These are phyloP conservation scores for Aspergillus tanneri DNA, from an alignment of 2,329 filamentous ascomycete species.

Conservation along the genomic window DNA sequence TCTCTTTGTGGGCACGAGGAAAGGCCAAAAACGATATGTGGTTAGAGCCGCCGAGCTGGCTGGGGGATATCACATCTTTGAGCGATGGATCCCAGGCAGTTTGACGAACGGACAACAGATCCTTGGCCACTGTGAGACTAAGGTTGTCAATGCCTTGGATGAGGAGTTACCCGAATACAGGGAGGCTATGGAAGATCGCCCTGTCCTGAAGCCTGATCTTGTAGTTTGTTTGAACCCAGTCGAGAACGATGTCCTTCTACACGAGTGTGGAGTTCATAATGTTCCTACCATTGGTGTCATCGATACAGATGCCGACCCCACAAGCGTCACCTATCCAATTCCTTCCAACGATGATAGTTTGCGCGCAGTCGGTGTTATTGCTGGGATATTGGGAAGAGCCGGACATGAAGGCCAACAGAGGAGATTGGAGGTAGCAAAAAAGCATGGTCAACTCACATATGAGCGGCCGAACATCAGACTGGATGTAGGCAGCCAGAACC, in stretches of 20 bases:
- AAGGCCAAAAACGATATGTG: conserved; percentile 76
- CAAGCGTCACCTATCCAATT: conserved; percentile 94
- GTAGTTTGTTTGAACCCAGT: conserved; percentile 90
- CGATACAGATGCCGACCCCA: conserved; percentile 88
- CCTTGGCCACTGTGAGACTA: conserved; percentile 65
- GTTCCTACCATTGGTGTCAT: conserved; percentile 94
- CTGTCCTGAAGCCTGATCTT: conserved; percentile 78
- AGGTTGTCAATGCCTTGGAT: conserved; percentile 77
- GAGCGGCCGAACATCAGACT: conserved; percentile 19
- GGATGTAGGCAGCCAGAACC: conserved; percentile 1
- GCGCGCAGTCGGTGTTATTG: conserved; percentile 76
- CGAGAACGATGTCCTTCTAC: conserved; percentile 86
- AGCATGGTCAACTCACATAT: conserved; percentile 65
- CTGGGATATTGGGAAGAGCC: conserved; percentile 79
- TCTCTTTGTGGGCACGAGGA: conserved; percentile 84
- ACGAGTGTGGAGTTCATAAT: conserved; percentile 83
- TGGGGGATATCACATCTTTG: conserved; percentile 81
- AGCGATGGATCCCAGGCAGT: conserved; percentile 85
- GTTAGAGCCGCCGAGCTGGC: conserved; percentile 77
- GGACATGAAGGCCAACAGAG: conserved; percentile 72
- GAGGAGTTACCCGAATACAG: conserved; percentile 63
- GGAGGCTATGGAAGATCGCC: conserved; percentile 60
- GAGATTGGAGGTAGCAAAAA: conserved; percentile 61
- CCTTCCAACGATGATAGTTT: conserved; percentile 96
- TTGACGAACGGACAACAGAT: conserved; percentile 94